Conservation (phyloP, 345 rosid genomes). For the Eucalyptus polyanthemos region DNA sequence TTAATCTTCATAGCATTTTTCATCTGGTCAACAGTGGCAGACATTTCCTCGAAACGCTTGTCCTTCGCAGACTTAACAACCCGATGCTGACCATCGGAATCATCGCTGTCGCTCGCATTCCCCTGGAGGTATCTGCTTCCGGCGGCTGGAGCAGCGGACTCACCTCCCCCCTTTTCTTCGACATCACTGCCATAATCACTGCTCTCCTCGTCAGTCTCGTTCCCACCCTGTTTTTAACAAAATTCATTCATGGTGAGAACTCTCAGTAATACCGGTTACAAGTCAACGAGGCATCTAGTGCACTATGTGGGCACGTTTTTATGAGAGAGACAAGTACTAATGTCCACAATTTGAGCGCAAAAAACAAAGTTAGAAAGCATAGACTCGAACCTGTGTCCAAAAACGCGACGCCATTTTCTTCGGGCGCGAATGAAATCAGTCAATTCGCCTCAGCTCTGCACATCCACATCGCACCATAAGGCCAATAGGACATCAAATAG, state of each 20-base stretch:
- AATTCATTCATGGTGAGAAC: neutral
- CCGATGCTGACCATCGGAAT: slow-evolving; percentile 50
- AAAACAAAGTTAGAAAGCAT: neutral
- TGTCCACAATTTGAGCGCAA: neutral
- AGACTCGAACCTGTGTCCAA: slow-evolving; percentile 50
- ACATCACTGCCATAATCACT: slow-evolving; percentile 40
- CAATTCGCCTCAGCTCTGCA: neutral
- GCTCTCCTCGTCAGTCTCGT: slow-evolving; percentile 57
- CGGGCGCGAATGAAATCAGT: neutral
- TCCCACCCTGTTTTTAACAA: slow-evolving; percentile 32
- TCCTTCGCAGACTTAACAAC: slow-evolving; percentile 82
- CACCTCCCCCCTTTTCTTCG: slow-evolving; percentile 19
- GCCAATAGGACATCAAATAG: neutral
- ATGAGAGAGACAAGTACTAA: neutral
- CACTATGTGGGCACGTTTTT: neutral
- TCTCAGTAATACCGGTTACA: neutral
- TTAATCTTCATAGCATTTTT: slow-evolving; percentile 93
- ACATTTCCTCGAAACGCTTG: slow-evolving; percentile 87
- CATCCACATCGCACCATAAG: neutral
- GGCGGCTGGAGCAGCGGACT: slow-evolving; percentile 6
- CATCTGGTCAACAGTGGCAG: slow-evolving; percentile 60
- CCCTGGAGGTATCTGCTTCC: slow-evolving; percentile 41
- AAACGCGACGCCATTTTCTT: slow-evolving; percentile 44
- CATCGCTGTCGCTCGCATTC: slow-evolving; percentile 60
- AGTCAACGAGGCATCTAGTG: neutral